Evolutionary conservation across 129 eudicot species (phyloP), one percentile per base, ranked within the genome.

Genomic region (Flaveria bidentis): DNA sequence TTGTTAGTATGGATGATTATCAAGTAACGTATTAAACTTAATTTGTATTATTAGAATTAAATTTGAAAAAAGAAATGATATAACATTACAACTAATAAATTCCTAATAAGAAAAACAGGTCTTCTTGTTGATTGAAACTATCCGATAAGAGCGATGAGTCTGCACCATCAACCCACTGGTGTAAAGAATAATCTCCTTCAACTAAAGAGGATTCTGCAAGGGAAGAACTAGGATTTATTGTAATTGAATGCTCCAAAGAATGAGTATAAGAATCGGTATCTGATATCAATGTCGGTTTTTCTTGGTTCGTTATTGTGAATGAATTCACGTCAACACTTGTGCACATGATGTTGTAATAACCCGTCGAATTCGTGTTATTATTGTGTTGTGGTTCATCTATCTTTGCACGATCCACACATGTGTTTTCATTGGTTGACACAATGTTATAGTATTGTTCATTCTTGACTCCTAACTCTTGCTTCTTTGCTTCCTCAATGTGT

Each of bases 141-240:
- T 87, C 88, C 89, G 88, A 87, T 56, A 85, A 85, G 57, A 85
- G 42, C 79, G 81, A 68, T 15, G 96, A 83, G 49, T 85, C 96
- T 28, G 78, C 88, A 61, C 82, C 73, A 67, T 83, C 89, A 81
- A 76, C 80, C 88, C 88, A 89, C 14, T 84, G 81, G 36, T 84
- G 86, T 64, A 83, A 17, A 30, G 73, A 67, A 46, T 64, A 46
- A 33, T 80, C 86, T 81, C 81, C 82, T 47, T 67, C 75, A 18
- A 65, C 41, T 18, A 65, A 56, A 39, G 87, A 71, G 11, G 87
- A 84, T 47, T 79, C 88, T 2, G 56, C 86, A 5, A 61, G 23
- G 33, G 83, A 82, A 68, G 57, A 77, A 77, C 73, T 72, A 30
- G 69, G 81, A 76, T 81, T 84, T 39, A 65, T 9, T 9, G 87